Conservation (phyloP, 2,329 filamentous ascomycete species). For the Magnaporthales sp. region DNA sequence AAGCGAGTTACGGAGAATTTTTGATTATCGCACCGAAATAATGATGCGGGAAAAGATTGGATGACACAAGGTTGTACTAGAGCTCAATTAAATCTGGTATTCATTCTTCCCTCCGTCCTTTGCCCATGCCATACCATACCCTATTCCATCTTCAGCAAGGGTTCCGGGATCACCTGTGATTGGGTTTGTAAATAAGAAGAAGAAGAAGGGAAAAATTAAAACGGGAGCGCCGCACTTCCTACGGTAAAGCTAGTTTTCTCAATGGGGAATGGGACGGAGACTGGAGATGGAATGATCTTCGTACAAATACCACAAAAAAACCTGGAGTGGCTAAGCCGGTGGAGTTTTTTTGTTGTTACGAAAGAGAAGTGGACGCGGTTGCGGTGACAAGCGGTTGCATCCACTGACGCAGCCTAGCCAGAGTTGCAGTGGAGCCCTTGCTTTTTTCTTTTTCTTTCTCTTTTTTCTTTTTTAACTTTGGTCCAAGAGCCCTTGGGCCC, state of each 20-base stretch:
- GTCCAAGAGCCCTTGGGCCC: neutral
- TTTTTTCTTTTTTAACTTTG: neutral
- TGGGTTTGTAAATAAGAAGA: neutral
- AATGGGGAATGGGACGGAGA: neutral
- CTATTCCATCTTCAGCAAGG: neutral
- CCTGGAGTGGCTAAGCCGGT: neutral
- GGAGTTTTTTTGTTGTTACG: neutral
- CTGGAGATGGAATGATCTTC: neutral
- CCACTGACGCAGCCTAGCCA: constrained; percentile 23
- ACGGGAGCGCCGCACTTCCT: neutral
- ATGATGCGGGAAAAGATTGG: neutral
- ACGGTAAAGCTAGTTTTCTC: neutral
- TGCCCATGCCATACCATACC: neutral
- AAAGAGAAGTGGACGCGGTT: neutral
- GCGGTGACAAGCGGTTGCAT: constrained; percentile 31
- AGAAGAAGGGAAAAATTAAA: neutral
- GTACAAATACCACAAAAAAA: neutral
- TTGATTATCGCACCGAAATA: neutral
- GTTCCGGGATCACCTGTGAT: neutral
- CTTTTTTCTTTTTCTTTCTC: neutral
- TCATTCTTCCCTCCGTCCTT: neutral
- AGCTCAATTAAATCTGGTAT: neutral
- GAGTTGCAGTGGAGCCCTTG: neutral
- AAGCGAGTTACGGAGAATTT: neutral
- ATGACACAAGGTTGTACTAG: neutral